phyloP scores from a whole-genome alignment of 2,329 filamentous ascomycete species.

The Neophaeococcomyces aloes region DNA sequence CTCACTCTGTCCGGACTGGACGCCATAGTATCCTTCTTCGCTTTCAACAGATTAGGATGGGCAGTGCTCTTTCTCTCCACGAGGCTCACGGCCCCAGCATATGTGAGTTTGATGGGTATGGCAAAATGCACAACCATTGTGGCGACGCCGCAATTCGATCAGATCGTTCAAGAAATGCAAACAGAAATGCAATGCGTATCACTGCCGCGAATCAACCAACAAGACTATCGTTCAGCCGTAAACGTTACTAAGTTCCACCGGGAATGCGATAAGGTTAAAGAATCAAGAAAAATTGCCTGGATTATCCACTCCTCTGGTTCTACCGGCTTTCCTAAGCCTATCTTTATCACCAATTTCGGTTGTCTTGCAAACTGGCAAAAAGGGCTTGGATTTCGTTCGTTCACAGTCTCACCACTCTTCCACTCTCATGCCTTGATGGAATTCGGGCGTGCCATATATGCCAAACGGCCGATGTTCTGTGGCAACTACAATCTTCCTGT shows the following conservation, averaged over 20 bases:
- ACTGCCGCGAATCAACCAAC: slow-evolving; percentile 5
- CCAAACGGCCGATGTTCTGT: slow-evolving; percentile 41
- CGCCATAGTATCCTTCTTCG: slow-evolving; percentile 27
- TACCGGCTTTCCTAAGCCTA: slow-evolving; percentile 38
- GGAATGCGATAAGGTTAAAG: slow-evolving; percentile 10
- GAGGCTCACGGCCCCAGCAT: slow-evolving; percentile 42
- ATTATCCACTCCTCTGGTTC: slow-evolving; percentile 42
- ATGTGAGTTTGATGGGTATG: slow-evolving; percentile 29
- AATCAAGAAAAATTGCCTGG: slow-evolving; percentile 26
- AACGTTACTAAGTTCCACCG: slow-evolving; percentile 8
- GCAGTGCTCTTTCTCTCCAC: slow-evolving; percentile 46
- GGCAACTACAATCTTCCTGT: slow-evolving; percentile 48
- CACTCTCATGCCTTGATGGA: slow-evolving; percentile 51
- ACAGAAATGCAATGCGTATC: slow-evolving; percentile 1
- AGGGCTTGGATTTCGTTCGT: slow-evolving; percentile 13
- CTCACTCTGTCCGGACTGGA: slow-evolving; percentile 13
- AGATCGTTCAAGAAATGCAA: slow-evolving; percentile 8
- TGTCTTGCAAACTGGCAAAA: slow-evolving; percentile 15
- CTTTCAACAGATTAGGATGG: slow-evolving; percentile 46
- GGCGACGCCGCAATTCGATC: slow-evolving; percentile 4
- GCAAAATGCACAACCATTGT: slow-evolving; percentile 27
- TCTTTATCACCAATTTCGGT: slow-evolving; percentile 32
- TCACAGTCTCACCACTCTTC: slow-evolving; percentile 44
- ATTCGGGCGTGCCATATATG: slow-evolving; percentile 44
- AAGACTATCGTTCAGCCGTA: slow-evolving; percentile 6